These are phyloP conservation scores for Aspergillus sclerotioniger DNA, from an alignment of 495 filamentous ascomycete species.

Conservation along the genomic window DNA sequence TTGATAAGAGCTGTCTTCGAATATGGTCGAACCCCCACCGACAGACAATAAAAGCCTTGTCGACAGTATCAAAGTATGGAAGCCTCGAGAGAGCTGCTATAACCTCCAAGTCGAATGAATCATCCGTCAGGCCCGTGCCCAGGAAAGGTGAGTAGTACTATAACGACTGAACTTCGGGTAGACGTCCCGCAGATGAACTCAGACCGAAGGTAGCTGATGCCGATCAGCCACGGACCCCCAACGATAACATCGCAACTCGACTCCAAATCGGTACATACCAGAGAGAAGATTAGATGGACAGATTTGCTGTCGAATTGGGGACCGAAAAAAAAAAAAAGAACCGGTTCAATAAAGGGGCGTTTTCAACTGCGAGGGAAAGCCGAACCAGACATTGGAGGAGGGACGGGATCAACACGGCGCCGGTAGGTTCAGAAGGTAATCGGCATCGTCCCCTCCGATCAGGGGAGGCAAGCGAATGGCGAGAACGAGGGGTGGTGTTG, in stretches of 20 bases:
- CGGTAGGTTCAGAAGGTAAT: conserved; percentile 16
- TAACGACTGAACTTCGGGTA: conserved; percentile 1
- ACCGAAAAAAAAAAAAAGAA: background rate
- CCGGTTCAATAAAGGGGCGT: conserved; percentile 3
- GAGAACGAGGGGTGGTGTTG: conserved; percentile 7
- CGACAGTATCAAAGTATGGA: background rate
- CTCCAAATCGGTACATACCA: background rate
- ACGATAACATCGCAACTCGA: background rate
- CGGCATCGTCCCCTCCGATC: conserved; percentile 16
- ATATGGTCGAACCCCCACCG: background rate
- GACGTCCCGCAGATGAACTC: conserved; percentile 10
- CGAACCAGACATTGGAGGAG: conserved; percentile 13
- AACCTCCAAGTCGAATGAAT: background rate
- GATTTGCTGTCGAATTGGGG: background rate
- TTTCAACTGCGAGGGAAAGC: conserved; percentile 7
- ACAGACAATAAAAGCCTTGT: background rate
- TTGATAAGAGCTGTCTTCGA: background rate
- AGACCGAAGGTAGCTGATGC: conserved; percentile 5
- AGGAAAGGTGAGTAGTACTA: background rate
- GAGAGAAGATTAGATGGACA: conserved; percentile 1
- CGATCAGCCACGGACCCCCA: conserved; percentile 11
- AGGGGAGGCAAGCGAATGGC: conserved; percentile 11
- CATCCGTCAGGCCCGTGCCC: conserved; percentile 4
- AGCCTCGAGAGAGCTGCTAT: background rate
- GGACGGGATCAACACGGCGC: conserved; percentile 9